A percentile compares a stretch with the other conserved stretches of the same genome.
Conservation (phyloP, 2,329 filamentous ascomycete genomes). For the Colletotrichum lupini region DNA sequence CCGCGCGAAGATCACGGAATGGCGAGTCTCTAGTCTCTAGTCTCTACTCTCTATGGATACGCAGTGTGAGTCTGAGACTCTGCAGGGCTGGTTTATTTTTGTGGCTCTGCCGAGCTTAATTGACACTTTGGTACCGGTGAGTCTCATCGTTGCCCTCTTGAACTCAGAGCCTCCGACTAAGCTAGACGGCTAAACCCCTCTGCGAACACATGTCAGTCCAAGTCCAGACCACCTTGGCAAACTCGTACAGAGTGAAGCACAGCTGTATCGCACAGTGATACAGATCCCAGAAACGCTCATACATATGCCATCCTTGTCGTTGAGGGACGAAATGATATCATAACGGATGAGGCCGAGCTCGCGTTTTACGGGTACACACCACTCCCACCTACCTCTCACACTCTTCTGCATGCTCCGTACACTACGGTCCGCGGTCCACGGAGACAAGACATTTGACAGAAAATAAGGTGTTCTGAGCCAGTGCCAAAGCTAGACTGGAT, state of each 20-base stretch:
- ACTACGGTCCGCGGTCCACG: background rate
- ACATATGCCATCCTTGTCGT: background rate
- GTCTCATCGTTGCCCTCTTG: background rate
- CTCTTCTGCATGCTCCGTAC: background rate
- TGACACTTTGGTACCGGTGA: background rate
- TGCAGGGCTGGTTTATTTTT: background rate
- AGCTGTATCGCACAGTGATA: background rate
- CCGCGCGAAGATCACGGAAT: background rate
- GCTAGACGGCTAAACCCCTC: background rate
- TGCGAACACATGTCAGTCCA: background rate
- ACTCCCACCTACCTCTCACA: background rate
- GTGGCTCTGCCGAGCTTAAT: background rate
- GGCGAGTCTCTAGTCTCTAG: background rate
- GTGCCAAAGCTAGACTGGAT: background rate
- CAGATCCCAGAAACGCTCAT: background rate
- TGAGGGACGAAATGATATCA: constrained; percentile 18
- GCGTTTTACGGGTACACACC: background rate
- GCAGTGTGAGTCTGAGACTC: background rate
- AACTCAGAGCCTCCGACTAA: background rate
- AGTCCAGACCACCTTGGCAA: background rate
- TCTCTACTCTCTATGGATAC: no score
- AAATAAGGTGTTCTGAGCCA: constrained; percentile 13
- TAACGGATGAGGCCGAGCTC: constrained; percentile 13
- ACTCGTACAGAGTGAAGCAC: background rate
- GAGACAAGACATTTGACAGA: background rate